A percentile compares a stretch with the other conserved stretches of the same genome.
Evolutionary conservation across 139 green algal genomes (phyloP).

Genomic region (Marvania coccoides): DNA sequence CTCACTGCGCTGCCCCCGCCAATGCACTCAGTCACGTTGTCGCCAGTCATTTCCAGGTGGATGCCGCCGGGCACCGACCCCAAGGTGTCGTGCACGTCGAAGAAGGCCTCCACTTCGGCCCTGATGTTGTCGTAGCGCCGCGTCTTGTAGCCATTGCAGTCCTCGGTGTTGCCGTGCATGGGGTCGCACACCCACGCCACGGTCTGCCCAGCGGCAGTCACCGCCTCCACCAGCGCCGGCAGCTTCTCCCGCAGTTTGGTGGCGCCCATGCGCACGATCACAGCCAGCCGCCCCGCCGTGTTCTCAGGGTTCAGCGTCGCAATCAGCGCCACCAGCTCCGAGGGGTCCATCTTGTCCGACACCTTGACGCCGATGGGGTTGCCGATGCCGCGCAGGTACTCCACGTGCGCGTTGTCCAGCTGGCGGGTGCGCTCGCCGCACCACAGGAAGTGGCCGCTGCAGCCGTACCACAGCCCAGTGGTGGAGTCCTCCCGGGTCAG

Average conservation of each 20-base stretch:
- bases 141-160: slow-evolving; percentile 89
- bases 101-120: slow-evolving; percentile 73
- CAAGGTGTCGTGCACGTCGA: slow-evolving; percentile 86
- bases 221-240: slow-evolving; percentile 64
- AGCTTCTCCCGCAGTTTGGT: slow-evolving; percentile 76
- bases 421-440: slow-evolving; percentile 96
- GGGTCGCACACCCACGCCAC: slow-evolving; percentile 97
- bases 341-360: slow-evolving; percentile 90
- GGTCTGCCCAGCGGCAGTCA: slow-evolving; percentile 55
- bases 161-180: slow-evolving; percentile 99
- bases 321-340: slow-evolving; percentile 85
- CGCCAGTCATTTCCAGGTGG: slow-evolving; percentile 98
- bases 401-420: slow-evolving; percentile 94
- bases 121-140: slow-evolving; percentile 82
- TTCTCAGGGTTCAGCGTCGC: slow-evolving; percentile 91
- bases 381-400: slow-evolving; percentile 90
- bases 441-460: slow-evolving; percentile 96
- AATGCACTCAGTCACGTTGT: slow-evolving; percentile 96
- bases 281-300: slow-evolving; percentile 78
- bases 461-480: slow-evolving; percentile 82
- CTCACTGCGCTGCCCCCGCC: slow-evolving; percentile 64
- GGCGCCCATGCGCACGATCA: slow-evolving; percentile 97
- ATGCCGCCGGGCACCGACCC: slow-evolving; percentile 85
- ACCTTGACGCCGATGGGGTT: slow-evolving; percentile 95
- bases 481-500: slow-evolving; percentile 89